Base-by-base conservation (phyloP, 2,329 filamentous ascomycete genomes). In the Sporothrix brunneoviolacea region DNA sequence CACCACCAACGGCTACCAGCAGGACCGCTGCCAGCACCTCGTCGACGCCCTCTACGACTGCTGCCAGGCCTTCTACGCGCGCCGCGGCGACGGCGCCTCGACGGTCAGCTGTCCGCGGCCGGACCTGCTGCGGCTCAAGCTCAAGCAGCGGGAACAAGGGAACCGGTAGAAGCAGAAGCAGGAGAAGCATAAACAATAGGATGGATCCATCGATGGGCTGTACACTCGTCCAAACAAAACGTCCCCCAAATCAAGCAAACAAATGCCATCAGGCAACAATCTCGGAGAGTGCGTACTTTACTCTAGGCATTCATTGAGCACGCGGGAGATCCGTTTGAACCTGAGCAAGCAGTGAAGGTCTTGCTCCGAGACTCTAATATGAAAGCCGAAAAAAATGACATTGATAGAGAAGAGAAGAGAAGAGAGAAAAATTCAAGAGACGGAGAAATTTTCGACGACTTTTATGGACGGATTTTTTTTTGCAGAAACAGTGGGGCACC, bases 321-420 rank as follows among this genome's bases (percentile, higher is more conserved):
- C 91, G 91, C 88, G 75, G 74, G 55, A 86, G 91, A 87, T 79
- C 84, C 80, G 76, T 69, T 69, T 76, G 83, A 80, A 84, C 80
- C 88, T 94, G 87, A 88, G 87, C 83, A 90, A 89, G 86, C 80
- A 97, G 79, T 88, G 88, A 91, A 66, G 66, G 69, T 82, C 86
- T 82, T 87, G 82, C 83, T 86, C 86, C 91, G 91, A 94, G 93
- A 98, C 93, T 98, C 93, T 97, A 97, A 91, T 87, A 88, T 87
- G 82, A 84, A 86, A 84, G 89, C 84, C 83, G 66, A 76, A 75
- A 38, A 41, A 37, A 16, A 54, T 80, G 82, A 88, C 83, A 88
- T 88, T 91, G 75, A 77, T 70, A 74, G 72, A 69, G 68, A 74
- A 69, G 67, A 70, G 71, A 75, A 52, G 45, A 51, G 51, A 71